Evolutionary conservation across 2,329 filamentous ascomycete species (phyloP), one percentile per base, ranked within the genome.

Genomic region (Sclerotinia glacialis): DNA sequence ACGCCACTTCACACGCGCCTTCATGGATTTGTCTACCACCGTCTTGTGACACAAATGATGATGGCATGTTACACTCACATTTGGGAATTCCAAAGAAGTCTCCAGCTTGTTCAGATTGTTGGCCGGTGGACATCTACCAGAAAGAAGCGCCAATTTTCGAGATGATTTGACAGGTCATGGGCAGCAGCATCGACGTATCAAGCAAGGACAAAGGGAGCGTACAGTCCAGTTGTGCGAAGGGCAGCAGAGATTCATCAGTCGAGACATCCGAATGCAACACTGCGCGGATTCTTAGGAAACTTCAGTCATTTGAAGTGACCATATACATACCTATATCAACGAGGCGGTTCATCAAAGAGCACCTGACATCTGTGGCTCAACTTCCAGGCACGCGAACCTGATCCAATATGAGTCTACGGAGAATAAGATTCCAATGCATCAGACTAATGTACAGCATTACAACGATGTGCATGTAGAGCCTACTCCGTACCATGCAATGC

Each of bases 391-490:
- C 12, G 14, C 31, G n/a, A 34, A 37, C 28, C n/a, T n/a, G n/a
- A 37, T 21, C 42, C 18, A 60, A 16, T 34, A 60, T 60, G 7
- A 49, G 44, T 18, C 44, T 34, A 37, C 58, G 44, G 58, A 60
- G 58, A 60, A 47, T 34, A 59, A 59, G 11, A 18, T 47, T 42
- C 42, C 42, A 23, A 60, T 60, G 34, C 42, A n/a, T 46, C 42
- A 47, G 23, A n/a, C 55, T 58, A 58, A 58, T n/a, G 16, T 44
- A 58, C 5, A 1, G 55, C 40, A 18, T 8, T 58, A 21, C 8
- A 44, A 58, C 14, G 18, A 58, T 58, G 23, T 40, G 28, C 21
- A 60, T 60, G 21, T 60, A 46, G 40, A 26, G 26, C 26, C 40
- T 44, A 44, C 56, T 21, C 34, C 21, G 34, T 59, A 28, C 14